Evolutionary conservation across 148 eudicot genomes (phyloP), one percentile per base, ranked within the genome.

Genomic region (Chenopodium quinoa): DNA sequence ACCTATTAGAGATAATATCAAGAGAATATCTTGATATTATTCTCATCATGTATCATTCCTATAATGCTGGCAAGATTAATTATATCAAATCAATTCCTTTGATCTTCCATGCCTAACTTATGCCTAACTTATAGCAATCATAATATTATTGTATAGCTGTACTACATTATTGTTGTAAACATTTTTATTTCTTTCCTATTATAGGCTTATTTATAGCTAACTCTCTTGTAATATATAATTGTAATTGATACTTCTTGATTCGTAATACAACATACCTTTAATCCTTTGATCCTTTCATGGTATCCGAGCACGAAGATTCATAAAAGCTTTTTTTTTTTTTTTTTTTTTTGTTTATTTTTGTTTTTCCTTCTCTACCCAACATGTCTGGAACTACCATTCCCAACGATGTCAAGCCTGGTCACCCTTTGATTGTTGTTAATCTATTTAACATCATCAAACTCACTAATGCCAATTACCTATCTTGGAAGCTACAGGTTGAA

Each of bases 301-400:
- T 60, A 60, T 60, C 64, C 0, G 64, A 60, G 64, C 64, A 13
- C 4, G 22, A 12, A 12, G 64, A 19, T 16, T 19, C 20, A 4
- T 60, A 60, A 58, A 58, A 13, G 25, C 4, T 58, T 58, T 58
- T 58, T 58, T 23, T 23, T 0, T 23, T 23, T 23, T 0, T 23
- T 23, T 23, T 23, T 23, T 23, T 23, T 23, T 23, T 23, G 25
- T 23, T 23, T 23, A 23, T 23, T 23, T 23, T 23, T 23, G 25
- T 23, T 58, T 58, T 58, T 58, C 20, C 4, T 16, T 16, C 37
- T 7, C 40, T 9, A 29, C 9, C 9, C 75, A 2, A 1, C 31
- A 72, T 72, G 75, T 40, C 75, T 4, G 9, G 25, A 3, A 34
- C 23, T n/a, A 72, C 75, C 52, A 72, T 72, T 13, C 75, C 75